Conservation (phyloP, 106 monocot genomes). For the Dactylorhiza incarnata region DNA sequence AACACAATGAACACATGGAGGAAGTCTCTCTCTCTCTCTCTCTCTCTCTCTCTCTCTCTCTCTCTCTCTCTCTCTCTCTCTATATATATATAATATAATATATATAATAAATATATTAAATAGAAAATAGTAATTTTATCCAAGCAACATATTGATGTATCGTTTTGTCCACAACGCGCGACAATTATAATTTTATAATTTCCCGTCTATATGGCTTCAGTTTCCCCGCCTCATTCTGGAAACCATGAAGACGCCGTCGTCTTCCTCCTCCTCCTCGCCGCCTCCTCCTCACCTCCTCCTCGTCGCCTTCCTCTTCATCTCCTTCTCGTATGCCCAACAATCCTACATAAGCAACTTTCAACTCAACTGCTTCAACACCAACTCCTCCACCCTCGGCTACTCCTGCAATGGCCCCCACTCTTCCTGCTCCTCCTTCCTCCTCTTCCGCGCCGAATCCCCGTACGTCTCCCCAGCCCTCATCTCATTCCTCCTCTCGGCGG, state of each 20-base stretch:
- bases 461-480: conserved; percentile 49
- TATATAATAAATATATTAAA: too few species aligned
- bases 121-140: too few species aligned
- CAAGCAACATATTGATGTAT: too few species aligned
- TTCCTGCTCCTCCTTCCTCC: conserved; percentile 54
- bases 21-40: too few species aligned
- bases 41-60: too few species aligned
- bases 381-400: conserved; percentile 68
- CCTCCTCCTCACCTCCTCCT: conserved; percentile 12
- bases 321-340: conserved; percentile 32
- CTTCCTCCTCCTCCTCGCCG: neutral
- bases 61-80: too few species aligned
- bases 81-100: too few species aligned
- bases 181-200: too few species aligned
- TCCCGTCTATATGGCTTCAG: too few species aligned
- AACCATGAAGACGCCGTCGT: neutral
- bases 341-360: conserved; percentile 41
- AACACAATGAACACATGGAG: too few species aligned
- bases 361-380: conserved; percentile 30
- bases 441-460: conserved; percentile 42
- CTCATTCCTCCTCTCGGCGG: conserved; percentile 42
- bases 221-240: too few species aligned
- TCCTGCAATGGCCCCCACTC: conserved; percentile 29
- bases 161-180: too few species aligned
- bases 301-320: conserved; percentile 4